phyloP scores from a whole-genome alignment of 163 green algal genomes.

The Volvox carteri region DNA sequence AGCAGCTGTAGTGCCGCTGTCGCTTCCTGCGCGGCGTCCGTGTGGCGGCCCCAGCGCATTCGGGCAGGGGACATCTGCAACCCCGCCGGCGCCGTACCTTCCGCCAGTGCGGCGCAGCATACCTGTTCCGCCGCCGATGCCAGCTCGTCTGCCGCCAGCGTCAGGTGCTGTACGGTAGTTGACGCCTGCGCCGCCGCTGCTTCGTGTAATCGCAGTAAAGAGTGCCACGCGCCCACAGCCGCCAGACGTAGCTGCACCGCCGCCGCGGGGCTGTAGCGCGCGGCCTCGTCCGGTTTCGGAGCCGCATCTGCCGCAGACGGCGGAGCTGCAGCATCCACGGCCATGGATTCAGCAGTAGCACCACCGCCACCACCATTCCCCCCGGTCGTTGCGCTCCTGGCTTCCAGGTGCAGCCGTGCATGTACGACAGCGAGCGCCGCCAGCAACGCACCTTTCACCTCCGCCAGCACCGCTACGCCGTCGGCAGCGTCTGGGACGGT shows the following conservation, averaged over 20 bases:
- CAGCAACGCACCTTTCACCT: background rate
- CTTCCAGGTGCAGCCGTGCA: background rate
- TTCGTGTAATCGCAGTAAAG: constrained; percentile 15
- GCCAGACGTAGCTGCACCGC: constrained; percentile 44
- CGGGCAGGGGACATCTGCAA: background rate
- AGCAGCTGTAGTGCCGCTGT: constrained; percentile 21
- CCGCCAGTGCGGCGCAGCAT: constrained; percentile 1
- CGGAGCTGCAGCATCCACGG: background rate
- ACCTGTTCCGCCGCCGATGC: constrained; percentile 9
- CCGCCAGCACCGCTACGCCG: constrained; percentile 15
- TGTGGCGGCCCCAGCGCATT: constrained; percentile 9
- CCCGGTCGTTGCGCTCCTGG: too few relatives aligned
- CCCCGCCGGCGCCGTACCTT: background rate
- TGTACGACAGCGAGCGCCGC: constrained; percentile 3
- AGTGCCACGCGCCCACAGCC: background rate
- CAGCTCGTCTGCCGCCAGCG: background rate
- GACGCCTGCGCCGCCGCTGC: constrained; percentile 2
- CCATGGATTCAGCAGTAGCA: background rate
- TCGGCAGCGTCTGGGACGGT: background rate
- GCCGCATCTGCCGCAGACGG: background rate
- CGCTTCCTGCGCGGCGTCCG: background rate
- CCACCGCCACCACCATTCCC: too few relatives aligned
- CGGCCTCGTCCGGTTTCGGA: too few relatives aligned
- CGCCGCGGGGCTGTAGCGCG: background rate
- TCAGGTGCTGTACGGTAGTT: background rate